These are phyloP conservation scores for Globisporangium abappressorium DNA, from an alignment of 352 stramenopile genomes.

Conservation along the genomic window DNA sequence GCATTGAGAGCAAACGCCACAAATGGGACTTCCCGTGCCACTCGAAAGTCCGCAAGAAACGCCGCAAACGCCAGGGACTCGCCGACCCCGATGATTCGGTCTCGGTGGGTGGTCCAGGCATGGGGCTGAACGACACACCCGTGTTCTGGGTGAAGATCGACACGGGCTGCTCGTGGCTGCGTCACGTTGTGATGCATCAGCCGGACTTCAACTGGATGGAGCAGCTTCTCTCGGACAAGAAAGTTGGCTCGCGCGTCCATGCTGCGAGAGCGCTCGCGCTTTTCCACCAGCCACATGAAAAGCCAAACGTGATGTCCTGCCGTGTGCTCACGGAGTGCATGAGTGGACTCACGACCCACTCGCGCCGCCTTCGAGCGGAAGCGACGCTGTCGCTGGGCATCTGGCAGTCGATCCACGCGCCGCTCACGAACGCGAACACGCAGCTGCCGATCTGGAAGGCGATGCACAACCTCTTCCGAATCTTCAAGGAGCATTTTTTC, in stretches of 20 bases:
- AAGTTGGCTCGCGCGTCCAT: slow-evolving; percentile 78
- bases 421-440: slow-evolving; percentile 78
- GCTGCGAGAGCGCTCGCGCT: slow-evolving; percentile 68
- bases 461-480: slow-evolving; percentile 86
- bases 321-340: slow-evolving; percentile 83
- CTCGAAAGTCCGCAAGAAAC: slow-evolving; percentile 87
- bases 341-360: slow-evolving; percentile 82
- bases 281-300: slow-evolving; percentile 80
- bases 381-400: slow-evolving; percentile 72
- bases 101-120: slow-evolving; percentile 67
- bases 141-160: slow-evolving; percentile 89
- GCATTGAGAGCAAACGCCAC: slow-evolving; percentile 80
- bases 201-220: slow-evolving; percentile 90
- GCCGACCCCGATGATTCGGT: slow-evolving; percentile 78
- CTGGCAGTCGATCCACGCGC: slow-evolving; percentile 85
- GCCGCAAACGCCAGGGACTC: slow-evolving; percentile 75
- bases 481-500: slow-evolving; percentile 89
- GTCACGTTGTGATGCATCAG: slow-evolving; percentile 84
- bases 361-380: slow-evolving; percentile 66
- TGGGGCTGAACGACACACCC: slow-evolving; percentile 84
- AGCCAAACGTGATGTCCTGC: slow-evolving; percentile 85
- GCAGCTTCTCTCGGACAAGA: slow-evolving; percentile 80
- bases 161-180: slow-evolving; percentile 68
- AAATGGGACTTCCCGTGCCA: slow-evolving; percentile 87
- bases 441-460: slow-evolving; percentile 81